phyloP scores from a whole-genome alignment of 495 filamentous ascomycete genomes.

The Letharia columbiana region DNA sequence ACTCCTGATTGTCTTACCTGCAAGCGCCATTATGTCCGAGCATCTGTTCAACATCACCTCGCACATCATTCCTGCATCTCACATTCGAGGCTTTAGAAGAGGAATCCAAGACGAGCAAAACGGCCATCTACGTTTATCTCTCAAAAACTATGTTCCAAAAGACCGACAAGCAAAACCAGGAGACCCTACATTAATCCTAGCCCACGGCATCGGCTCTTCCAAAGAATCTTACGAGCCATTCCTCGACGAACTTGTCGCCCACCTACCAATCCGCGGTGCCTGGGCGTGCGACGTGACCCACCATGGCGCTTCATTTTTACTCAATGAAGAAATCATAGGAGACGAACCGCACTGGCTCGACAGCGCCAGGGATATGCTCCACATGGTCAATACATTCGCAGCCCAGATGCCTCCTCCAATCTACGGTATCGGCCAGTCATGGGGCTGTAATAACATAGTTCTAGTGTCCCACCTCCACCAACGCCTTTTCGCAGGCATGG shows the following conservation, averaged over 20 bases:
- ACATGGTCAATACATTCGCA: slow-evolving; percentile 41
- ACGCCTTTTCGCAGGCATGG: slow-evolving; percentile 36
- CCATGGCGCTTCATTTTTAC: slow-evolving; percentile 30
- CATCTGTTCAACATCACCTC: slow-evolving; percentile 20
- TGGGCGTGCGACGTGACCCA: slow-evolving; percentile 40
- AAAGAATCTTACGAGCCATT: slow-evolving; percentile 43
- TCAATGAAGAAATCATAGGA: slow-evolving; percentile 22
- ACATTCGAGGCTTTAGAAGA: slow-evolving; percentile 23
- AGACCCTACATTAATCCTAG: slow-evolving; percentile 39
- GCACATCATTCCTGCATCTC: slow-evolving; percentile 25
- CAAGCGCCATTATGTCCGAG: slow-evolving; percentile 12
- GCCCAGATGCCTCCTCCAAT: slow-evolving; percentile 39
- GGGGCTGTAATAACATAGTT: slow-evolving; percentile 35
- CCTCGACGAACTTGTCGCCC: slow-evolving; percentile 35
- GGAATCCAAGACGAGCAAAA: slow-evolving; percentile 19
- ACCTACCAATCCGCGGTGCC: slow-evolving; percentile 34
- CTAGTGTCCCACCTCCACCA: slow-evolving; percentile 34
- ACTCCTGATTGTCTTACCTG: background rate
- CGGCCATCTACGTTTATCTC: slow-evolving; percentile 29
- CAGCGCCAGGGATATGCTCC: slow-evolving; percentile 38
- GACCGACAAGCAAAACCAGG: slow-evolving; percentile 25
- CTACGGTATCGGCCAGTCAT: slow-evolving; percentile 41
- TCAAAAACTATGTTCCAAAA: slow-evolving; percentile 41
- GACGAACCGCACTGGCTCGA: slow-evolving; percentile 39
- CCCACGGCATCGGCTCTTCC: slow-evolving; percentile 39